Base-by-base conservation (phyloP, 306 rosid genomes). In the Fragaria vesca region DNA sequence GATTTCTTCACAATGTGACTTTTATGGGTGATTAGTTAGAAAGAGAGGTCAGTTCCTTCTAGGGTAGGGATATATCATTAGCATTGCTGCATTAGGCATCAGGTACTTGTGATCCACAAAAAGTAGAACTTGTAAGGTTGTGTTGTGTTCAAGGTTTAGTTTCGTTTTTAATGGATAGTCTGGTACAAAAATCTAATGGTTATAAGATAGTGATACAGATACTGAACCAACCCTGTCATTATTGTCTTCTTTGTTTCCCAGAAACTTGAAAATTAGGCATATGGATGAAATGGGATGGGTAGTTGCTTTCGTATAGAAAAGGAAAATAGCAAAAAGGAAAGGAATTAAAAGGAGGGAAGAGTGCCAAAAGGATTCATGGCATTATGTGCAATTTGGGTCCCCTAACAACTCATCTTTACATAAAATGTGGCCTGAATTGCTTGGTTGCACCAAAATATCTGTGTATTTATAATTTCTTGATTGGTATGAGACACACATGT, bases 201-300 rank as follows among this genome's bases (percentile, higher is more conserved):
- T 36, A 52, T 4, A 26, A 42, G 21, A 34, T 51, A 6, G 17
- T 4, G 36, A 60, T 52, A 8, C 28, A 16, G 40, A 52, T 66
- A 74, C 16, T 58, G 24, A 75, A 76, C 79, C 68, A 68, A 63
- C 63, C 68, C 66, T 40, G 71, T 63, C 71, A 74, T 76, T 46
- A 66, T 75, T 76, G 71, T 82, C 60, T 69, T 76, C 65, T 80
- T 74, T 83, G 69, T 74, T 72, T 66, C 66, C 75, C 66, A 74
- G 2, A 78, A 84, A 85, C 82, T 79, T 72, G 81, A 78, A 78
- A 57, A 75, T 81, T 46, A n/a, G 82, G 78, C 30, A 79, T 80
- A 75, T 88, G 97, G 96, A 84, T 88, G 88, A 82, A 78, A 84
- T 81, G 60, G 78, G 74, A 74, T 38, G 85, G 71, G 74, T 81